Evolutionary conservation across 306 rosid species (phyloP).

Genomic region (Argentina anserina): DNA sequence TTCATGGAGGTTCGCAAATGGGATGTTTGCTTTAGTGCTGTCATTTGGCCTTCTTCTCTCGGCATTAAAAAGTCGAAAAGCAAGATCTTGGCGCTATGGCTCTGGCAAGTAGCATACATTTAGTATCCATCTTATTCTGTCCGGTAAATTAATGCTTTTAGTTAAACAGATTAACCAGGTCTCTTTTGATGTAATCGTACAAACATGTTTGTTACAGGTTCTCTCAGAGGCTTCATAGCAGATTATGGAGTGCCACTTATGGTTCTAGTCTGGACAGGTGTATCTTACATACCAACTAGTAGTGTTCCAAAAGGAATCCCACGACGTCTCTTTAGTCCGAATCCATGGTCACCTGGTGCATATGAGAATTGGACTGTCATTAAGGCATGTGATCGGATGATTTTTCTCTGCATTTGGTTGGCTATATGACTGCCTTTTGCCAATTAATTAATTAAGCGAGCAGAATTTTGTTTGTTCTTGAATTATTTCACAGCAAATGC

Average conservation of each 20-base stretch:
- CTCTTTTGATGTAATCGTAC: background rate
- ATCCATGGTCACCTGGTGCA: constrained; percentile 99
- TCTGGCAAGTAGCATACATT: constrained; percentile 43
- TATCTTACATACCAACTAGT: constrained; percentile 75
- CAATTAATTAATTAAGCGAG: background rate
- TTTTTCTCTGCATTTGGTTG: background rate
- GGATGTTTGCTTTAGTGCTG: constrained; percentile 96
- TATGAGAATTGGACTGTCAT: constrained; percentile 93
- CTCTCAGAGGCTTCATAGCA: constrained; percentile 78
- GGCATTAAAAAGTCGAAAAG: constrained; percentile 82
- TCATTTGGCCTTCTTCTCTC: constrained; percentile 96
- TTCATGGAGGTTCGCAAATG: constrained; percentile 95
- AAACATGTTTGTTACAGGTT: constrained; percentile 44
- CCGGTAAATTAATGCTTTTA: background rate
- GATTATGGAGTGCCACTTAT: constrained; percentile 98
- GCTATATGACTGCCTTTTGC: background rate
- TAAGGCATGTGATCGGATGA: constrained; percentile 46
- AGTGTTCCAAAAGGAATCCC: constrained; percentile 84
- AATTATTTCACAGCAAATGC: constrained; percentile 65
- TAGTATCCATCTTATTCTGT: background rate
- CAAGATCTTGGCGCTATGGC: constrained; percentile 98
- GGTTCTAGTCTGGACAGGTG: constrained; percentile 91
- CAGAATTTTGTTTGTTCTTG: background rate
- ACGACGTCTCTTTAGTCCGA: constrained; percentile 91
- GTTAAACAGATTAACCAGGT: background rate